Conservation (phyloP, 805 yeast species). For the Starmerella geochares region DNA sequence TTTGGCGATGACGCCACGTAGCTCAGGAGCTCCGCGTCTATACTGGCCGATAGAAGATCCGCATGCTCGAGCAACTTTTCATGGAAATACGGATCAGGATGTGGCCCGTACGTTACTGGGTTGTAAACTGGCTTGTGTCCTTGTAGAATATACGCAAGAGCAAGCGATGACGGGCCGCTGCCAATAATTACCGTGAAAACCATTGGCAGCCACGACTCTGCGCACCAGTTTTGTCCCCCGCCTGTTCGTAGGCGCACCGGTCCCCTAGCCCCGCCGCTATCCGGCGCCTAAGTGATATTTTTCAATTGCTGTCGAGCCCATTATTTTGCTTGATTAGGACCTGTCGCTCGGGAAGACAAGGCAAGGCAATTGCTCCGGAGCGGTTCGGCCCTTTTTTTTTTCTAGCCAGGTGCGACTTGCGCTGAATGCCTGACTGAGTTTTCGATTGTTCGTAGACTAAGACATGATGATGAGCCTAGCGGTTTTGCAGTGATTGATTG, state of each 20-base stretch:
- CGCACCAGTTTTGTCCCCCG: neutral
- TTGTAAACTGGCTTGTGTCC: conserved; percentile 30
- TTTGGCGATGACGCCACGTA: conserved; percentile 18
- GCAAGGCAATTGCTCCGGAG: too few relatives aligned
- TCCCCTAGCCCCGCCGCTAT: neutral
- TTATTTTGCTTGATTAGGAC: too few relatives aligned
- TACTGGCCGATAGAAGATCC: conserved; percentile 22
- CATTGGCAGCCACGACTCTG: neutral
- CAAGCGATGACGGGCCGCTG: conserved; percentile 30
- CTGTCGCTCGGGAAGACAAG: too few relatives aligned
- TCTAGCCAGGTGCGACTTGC: too few relatives aligned
- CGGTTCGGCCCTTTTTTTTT: too few relatives aligned
- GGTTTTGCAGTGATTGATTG: too few relatives aligned
- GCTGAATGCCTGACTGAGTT: too few relatives aligned
- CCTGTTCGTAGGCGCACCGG: neutral
- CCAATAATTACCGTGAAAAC: conserved; percentile 23
- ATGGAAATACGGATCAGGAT: conserved; percentile 29
- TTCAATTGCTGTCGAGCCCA: neutral
- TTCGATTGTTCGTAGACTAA: too few relatives aligned
- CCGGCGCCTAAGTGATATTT: neutral
- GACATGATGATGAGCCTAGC: too few relatives aligned
- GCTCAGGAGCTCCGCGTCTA: conserved; percentile 18
- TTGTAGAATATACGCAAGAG: conserved; percentile 28
- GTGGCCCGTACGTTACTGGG: conserved; percentile 23
- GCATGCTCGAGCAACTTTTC: conserved; percentile 15